A percentile compares a stretch with the other conserved stretches of the same genome.
Conservation (phyloP, 2,329 filamentous ascomycete species). For the Ascochyta rabiei region DNA sequence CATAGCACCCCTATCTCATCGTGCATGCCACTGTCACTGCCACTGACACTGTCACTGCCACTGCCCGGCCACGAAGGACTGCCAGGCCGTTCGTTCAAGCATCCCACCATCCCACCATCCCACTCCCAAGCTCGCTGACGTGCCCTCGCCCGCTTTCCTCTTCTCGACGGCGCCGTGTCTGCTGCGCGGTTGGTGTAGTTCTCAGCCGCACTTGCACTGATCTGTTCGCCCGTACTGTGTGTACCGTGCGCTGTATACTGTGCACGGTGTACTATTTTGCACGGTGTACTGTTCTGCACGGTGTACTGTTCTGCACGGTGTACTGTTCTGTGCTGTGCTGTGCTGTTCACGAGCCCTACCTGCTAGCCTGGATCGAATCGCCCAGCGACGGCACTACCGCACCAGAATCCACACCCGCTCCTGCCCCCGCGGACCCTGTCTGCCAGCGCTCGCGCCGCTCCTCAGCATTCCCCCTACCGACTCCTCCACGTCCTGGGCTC, state of each 20-base stretch:
- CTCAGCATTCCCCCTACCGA: slow-evolving; percentile 8
- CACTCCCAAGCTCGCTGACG: no score
- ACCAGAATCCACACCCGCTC: slow-evolving; percentile 8
- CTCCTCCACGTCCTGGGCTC: background rate
- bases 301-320: no score
- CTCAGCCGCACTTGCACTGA: no score
- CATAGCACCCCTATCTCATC: slow-evolving; percentile 31
- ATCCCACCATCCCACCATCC: slow-evolving; percentile 11
- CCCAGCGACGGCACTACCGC: slow-evolving; percentile 10
- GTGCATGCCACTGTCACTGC: background rate
- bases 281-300: no score
- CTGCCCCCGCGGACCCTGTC: slow-evolving; percentile 22
- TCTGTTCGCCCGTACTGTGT: no score
- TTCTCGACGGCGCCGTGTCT: background rate
- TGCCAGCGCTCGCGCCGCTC: slow-evolving; percentile 20
- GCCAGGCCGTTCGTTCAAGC: no score
- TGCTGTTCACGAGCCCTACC: no score
- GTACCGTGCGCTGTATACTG: no score
- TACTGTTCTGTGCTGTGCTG: no score
- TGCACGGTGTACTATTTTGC: no score
- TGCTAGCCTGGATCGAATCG: background rate
- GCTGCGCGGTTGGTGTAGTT: background rate
- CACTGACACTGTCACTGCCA: background rate
- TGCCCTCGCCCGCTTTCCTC: no score
- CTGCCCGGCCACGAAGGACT: no score